Evolutionary conservation across 164 flowering plant species (phyloP).

Genomic region (Sedum album): DNA sequence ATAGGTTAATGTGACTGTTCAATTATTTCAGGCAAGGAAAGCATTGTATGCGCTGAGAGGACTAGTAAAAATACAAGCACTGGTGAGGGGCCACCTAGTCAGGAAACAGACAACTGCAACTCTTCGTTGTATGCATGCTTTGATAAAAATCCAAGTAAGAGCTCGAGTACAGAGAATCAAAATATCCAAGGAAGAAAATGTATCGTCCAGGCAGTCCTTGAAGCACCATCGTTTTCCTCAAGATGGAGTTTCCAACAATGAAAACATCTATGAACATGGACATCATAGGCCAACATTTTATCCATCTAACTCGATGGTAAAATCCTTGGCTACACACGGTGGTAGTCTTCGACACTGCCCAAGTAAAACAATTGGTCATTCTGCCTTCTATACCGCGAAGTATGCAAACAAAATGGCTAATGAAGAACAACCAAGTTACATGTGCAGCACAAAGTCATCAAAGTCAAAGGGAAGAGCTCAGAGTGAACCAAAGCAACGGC

Average conservation of each 20-base stretch:
- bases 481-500: slow-evolving; percentile 39
- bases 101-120: slow-evolving; percentile 33
- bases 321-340: background rate
- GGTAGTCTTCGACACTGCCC: background rate
- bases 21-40: slow-evolving; percentile 34
- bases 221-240: slow-evolving; percentile 5
- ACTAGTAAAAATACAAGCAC: slow-evolving; percentile 49
- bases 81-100: slow-evolving; percentile 43
- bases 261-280: background rate
- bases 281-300: background rate
- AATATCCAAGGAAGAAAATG: slow-evolving; percentile 17
- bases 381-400: background rate
- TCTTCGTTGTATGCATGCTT: slow-evolving; percentile 28
- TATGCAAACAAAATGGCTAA: background rate
- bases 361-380: background rate
- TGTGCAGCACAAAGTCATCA: slow-evolving; percentile 39
- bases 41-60: slow-evolving; percentile 40
- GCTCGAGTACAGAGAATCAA: slow-evolving; percentile 35
- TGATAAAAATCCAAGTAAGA: slow-evolving; percentile 38
- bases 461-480: slow-evolving; percentile 39
- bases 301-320: background rate
- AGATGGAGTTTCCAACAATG: background rate
- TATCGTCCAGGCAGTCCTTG: slow-evolving; percentile 11
- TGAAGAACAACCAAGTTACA: slow-evolving; percentile 26
- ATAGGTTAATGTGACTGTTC: background rate